Percentiles rank a stretch among this genome's conserved stretches.
Evolutionary conservation across 306 rosid species (phyloP).

Genomic region (Fragaria ananassa): DNA sequence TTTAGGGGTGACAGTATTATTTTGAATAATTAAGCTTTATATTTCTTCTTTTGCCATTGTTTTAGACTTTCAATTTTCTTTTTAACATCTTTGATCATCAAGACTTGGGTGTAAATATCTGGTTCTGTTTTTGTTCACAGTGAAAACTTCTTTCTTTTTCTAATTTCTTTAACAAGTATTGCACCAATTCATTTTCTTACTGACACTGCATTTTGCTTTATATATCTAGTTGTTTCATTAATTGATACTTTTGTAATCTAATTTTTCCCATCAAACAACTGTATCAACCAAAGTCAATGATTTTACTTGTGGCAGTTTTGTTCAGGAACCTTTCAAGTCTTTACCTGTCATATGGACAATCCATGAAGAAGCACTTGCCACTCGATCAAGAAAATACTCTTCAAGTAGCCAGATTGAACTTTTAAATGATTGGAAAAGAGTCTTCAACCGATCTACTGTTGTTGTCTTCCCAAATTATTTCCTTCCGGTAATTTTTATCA

Average conservation of each 20-base stretch:
- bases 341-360: conserved; percentile 82
- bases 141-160: not conserved
- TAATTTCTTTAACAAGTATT: not conserved
- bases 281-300: conserved; percentile 42
- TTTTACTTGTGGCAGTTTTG: conserved; percentile 74
- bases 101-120: not conserved
- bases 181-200: not conserved
- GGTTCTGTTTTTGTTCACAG: not conserved
- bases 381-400: conserved; percentile 60
- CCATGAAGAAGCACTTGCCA: conserved; percentile 74
- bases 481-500: conserved; percentile 67
- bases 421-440: conserved; percentile 83
- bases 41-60: not conserved
- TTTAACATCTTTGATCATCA: conserved; percentile 2
- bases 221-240: not conserved
- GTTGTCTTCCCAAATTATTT: conserved; percentile 89
- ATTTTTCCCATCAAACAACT: conserved; percentile 18
- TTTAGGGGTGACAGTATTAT: not conserved
- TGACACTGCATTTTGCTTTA: conserved; percentile 3
- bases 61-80: not conserved
- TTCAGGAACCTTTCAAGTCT: conserved; percentile 97
- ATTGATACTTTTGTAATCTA: conserved; percentile 10
- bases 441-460: conserved; percentile 84
- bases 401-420: conserved; percentile 50
- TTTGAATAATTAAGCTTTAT: not conserved